Base-by-base conservation (phyloP, 768 basidiomycete genomes). In the Lentinula guzmanii region DNA sequence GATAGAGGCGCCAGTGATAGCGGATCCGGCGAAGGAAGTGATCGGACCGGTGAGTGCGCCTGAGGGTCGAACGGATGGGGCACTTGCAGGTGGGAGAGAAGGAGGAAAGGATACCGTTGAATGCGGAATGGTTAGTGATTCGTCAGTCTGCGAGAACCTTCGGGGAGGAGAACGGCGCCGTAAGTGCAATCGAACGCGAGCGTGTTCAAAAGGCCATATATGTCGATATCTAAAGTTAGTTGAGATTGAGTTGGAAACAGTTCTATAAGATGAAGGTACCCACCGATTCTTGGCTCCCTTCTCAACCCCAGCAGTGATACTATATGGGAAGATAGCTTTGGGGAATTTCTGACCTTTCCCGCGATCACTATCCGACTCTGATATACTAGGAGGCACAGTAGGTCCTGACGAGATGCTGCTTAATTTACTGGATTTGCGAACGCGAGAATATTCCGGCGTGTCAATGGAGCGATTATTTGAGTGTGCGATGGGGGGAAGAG, bases 141-240 rank as follows among this genome's bases (percentile, higher is more conserved):
- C 37, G 1, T 8, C 37, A 8, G 37, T 8, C 1, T 18, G 45
- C 6, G 21, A 9, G 4, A 24, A 11, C 11, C 10, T 48, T 6
- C 33, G n/a, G 37, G 58, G 46, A 35, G 58, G 59, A 31, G 59
- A 42, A 52, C 21, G 37, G n/a, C 61, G 60, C 52, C 58, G 60
- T 41, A 58, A 70, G 60, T 80, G 76, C 57, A 98, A 77, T 52
- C 88, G 82, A 4, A 98, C 95, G 42, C 96, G 87, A 21, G 95
- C 90, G 68, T 95, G 93, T 69, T 96, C 95, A 65, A 95, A 98
- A 0, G 96, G 96, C 93, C 95, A 98, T 61, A 98, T 97, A 70
- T 98, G 90, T 62, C 90, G 88, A 75, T 97, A 98, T 64, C 93
- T 62, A 28, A 35, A 8, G 10, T 10, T 16, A 3, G 21, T 24